Base-by-base conservation (phyloP, 768 basidiomycete genomes). In the Russula dissimulans region DNA sequence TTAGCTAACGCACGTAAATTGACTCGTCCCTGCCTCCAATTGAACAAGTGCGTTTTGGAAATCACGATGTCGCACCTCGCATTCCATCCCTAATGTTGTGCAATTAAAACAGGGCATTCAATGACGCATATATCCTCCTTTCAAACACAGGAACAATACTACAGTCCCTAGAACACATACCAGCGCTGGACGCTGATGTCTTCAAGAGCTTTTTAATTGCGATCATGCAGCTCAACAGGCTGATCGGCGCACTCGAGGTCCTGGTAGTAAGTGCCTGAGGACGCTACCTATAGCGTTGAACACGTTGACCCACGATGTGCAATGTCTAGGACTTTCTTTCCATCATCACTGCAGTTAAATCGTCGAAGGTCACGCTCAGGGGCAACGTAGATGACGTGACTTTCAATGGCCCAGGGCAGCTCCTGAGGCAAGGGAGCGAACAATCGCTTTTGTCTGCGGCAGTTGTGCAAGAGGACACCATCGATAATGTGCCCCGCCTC, bases 401-500 rank as follows among this genome's bases (percentile, higher is more conserved):
- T 17, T 48, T 60, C 42, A 60, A 60, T 22, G 22, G 59, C 55
- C 15, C 59, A 6, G 59, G 53, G 17, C 55, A 47, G 54, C 54
- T 53, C 17, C 47, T 18, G 42, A 53, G 59, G 32, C 43, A 26
- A 8, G 47, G 38, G 10, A 39, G 54, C 34, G 3, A 17, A 2
- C 39, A 22, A 4, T 43, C 54, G 2, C 53, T 54, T n/a, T 11
- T 46, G 0, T 38, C 59, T 6, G 31, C 42, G 9, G 38, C 29
- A 8, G 39, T 39, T 15, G 39, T n/a, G 3, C 46, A 26, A 10
- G 59, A 36, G 11, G 53, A 22, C 7, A 32, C 47, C 4, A 8
- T n/a, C 15, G 54, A 55, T 18, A 36, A 43, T 18, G 22, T 46
- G 32, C 59, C 55, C 47, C 54, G 47, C 47, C 31, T 60, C 34